Conservation (phyloP, 106 monocot genomes). For the Amphibolis antarctica region DNA sequence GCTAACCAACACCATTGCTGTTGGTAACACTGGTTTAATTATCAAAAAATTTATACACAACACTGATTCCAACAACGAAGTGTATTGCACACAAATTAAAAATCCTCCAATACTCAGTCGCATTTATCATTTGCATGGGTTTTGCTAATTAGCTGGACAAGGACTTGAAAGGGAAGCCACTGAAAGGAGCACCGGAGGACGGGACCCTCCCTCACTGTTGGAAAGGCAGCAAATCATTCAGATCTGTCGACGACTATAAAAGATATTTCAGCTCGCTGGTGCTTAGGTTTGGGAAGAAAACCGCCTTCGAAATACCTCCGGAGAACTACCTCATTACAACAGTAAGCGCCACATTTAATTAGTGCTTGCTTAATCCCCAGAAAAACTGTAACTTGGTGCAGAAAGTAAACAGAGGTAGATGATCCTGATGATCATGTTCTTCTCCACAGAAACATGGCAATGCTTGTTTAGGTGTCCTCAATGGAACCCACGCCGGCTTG, state of each 20-base stretch:
- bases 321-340: slow-evolving; percentile 46
- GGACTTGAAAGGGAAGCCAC: slow-evolving; percentile 26
- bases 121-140: not conserved
- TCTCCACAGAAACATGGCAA: slow-evolving; percentile 53
- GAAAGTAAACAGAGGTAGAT: too few species aligned
- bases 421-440: too few species aligned
- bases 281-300: slow-evolving; percentile 34
- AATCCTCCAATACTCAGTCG: too few species aligned
- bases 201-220: slow-evolving; percentile 58
- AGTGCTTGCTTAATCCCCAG: too few species aligned
- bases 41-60: too few species aligned
- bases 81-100: too few species aligned
- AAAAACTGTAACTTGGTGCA: too few species aligned
- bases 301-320: slow-evolving; percentile 40
- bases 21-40: too few species aligned
- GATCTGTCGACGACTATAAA: slow-evolving; percentile 37
- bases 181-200: slow-evolving; percentile 47
- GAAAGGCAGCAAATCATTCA: slow-evolving; percentile 73
- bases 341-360: slow-evolving; percentile 23
- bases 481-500: slow-evolving; percentile 57
- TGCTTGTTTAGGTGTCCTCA: slow-evolving; percentile 81
- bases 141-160: slow-evolving; percentile 36
- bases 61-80: too few species aligned
- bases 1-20: too few species aligned
- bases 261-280: slow-evolving; percentile 38